phyloP scores from a whole-genome alignment of 306 rosid species.

The Calophaca sinica region DNA sequence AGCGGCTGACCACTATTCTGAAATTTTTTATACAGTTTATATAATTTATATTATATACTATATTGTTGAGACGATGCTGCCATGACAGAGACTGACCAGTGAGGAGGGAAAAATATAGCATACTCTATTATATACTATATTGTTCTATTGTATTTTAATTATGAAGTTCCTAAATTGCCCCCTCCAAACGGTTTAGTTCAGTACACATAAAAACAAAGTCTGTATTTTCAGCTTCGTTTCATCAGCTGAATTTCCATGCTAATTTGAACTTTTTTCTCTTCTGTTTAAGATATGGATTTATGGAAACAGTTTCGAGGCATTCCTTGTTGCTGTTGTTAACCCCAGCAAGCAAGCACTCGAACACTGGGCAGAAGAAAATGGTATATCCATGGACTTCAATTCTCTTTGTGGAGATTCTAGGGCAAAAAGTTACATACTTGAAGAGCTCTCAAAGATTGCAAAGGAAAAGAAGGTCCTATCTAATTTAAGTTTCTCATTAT shows the following conservation, averaged over 20 bases:
- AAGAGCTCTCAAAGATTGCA: constrained; percentile 70
- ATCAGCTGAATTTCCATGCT: constrained; percentile 35
- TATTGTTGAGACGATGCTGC: too few relatives aligned
- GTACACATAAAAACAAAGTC: not conserved
- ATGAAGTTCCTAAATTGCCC: too few relatives aligned
- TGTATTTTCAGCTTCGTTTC: constrained; percentile 37
- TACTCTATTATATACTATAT: too few relatives aligned
- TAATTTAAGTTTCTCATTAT: constrained; percentile 9
- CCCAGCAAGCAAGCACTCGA: constrained; percentile 74
- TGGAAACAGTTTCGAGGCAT: constrained; percentile 95
- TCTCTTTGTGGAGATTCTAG: constrained; percentile 74
- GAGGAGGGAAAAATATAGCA: too few relatives aligned
- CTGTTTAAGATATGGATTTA: constrained; percentile 87
- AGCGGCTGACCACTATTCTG: too few relatives aligned
- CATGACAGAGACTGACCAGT: too few relatives aligned
- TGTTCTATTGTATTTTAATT: too few relatives aligned
- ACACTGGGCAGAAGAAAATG: constrained; percentile 84
- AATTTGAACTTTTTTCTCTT: constrained; percentile 5
- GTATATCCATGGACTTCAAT: constrained; percentile 68
- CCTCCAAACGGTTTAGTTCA: too few relatives aligned
- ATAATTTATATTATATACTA: too few relatives aligned
- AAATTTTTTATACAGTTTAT: too few relatives aligned
- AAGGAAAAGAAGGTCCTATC: constrained; percentile 85
- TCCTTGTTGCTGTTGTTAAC: constrained; percentile 83
- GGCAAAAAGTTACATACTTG: constrained; percentile 71